Evolutionary conservation across 495 filamentous ascomycete species (phyloP).

Genomic region (Lindgomyces ingoldianus): DNA sequence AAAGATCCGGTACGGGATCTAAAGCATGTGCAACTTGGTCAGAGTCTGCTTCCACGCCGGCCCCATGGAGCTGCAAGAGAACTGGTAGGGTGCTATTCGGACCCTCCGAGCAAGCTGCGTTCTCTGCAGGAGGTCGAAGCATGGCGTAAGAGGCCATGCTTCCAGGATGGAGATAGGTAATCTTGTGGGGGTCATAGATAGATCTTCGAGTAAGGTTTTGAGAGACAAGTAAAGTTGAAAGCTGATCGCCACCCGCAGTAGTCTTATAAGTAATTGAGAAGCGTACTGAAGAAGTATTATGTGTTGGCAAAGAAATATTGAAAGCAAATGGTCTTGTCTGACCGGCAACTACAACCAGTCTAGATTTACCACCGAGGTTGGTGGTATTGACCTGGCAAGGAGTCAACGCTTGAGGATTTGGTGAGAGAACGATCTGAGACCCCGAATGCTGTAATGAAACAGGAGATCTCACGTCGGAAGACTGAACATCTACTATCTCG

Average conservation of each 20-base stretch:
- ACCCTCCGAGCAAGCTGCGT: constrained; percentile 40
- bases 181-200: constrained; percentile 53
- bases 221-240: constrained; percentile 14
- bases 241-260: not conserved
- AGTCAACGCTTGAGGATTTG: constrained; percentile 9
- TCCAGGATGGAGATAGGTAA: constrained; percentile 59
- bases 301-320: constrained; percentile 18
- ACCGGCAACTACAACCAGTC: constrained; percentile 28
- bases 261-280: constrained; percentile 23
- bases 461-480: constrained; percentile 45
- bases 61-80: constrained; percentile 57
- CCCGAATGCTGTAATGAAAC: constrained; percentile 10
- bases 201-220: constrained; percentile 31
- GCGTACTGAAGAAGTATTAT: constrained; percentile 30
- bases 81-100: constrained; percentile 44
- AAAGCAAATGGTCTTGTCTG: constrained; percentile 39
- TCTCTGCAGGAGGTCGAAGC: constrained; percentile 56
- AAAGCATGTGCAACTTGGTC: constrained; percentile 51
- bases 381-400: constrained; percentile 7
- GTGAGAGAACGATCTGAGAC: constrained; percentile 12
- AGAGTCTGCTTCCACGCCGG: constrained; percentile 58
- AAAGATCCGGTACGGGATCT: constrained; percentile 54
- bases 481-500: constrained; percentile 43
- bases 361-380: not conserved
- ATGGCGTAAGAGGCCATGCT: constrained; percentile 64